phyloP scores from a whole-genome alignment of 768 basidiomycete genomes.

The Terana coerulea region DNA sequence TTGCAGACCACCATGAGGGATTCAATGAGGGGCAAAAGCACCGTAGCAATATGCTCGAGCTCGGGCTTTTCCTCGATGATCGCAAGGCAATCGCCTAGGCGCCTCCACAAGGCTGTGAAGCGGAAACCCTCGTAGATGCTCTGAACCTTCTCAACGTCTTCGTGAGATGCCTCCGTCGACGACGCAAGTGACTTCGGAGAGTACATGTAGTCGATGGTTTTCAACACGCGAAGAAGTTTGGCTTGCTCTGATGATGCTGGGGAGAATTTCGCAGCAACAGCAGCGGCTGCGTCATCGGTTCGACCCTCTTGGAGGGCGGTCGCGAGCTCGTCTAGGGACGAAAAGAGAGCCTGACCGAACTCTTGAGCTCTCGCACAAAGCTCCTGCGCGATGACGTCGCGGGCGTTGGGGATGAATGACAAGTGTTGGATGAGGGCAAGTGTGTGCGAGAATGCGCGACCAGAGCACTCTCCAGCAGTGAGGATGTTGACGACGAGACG shows the following conservation, averaged over 20 bases:
- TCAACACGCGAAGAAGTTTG: conserved; percentile 91
- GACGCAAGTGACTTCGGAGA: conserved; percentile 49
- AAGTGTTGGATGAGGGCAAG: conserved; percentile 90
- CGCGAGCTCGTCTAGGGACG: conserved; percentile 76
- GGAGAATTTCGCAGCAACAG: conserved; percentile 86
- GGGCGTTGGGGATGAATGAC: conserved; percentile 82
- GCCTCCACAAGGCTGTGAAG: conserved; percentile 84
- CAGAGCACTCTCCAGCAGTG: conserved; percentile 96
- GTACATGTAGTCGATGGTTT: conserved; percentile 98
- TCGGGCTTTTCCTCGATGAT: conserved; percentile 77
- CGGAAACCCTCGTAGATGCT: conserved; percentile 89
- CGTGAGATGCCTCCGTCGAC: conserved; percentile 33
- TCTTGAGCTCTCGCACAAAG: conserved; percentile 83
- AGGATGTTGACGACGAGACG: conserved; percentile 94
- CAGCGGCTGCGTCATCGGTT: conserved; percentile 54
- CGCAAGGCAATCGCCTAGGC: conserved; percentile 84
- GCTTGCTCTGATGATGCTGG: conserved; percentile 93
- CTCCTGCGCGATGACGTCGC: conserved; percentile 87
- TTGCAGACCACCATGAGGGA: conserved; percentile 98
- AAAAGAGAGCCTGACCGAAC: conserved; percentile 70
- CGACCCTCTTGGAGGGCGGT: conserved; percentile 53
- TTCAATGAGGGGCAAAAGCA: conserved; percentile 92
- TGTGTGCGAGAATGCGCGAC: conserved; percentile 93
- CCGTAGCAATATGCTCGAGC: conserved; percentile 85
- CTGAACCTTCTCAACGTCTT: conserved; percentile 79